Evolutionary conservation across 179 eudicot species (phyloP), one percentile per base, ranked within the genome.

Genomic region (Carnegiea gigantea): DNA sequence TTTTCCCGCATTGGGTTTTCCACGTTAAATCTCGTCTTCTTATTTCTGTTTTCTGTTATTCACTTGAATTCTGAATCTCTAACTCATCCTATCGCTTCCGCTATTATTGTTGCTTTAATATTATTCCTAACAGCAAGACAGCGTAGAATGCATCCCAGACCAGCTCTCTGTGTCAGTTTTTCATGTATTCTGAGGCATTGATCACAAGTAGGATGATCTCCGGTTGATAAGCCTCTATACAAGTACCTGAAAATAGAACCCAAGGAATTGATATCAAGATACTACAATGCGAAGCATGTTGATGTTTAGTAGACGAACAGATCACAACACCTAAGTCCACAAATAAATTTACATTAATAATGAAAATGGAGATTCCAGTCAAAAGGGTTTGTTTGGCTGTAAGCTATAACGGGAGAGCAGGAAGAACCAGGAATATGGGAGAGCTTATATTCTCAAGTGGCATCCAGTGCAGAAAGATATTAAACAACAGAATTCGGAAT

Each of bases 201-300:
- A 44, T 95, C 98, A 77, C 98, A 93, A 40, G 98, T 95, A 24
- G 98, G 98, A 51, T 95, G 97, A 85, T 95, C 98, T 78, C 98
- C 98, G 5, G 98, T 93, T 12, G 98, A 91, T 83, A 95, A 87
- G 67, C 98, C 98, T 88, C 92, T 90, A 73, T 95, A 95, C 78
- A 95, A 84, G 86, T 93, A 95, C 92, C 98, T 95, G 88, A 21
- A 73, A 62, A 80, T 68, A 80, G 43, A 48, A 76, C 68, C 38
- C 2, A 13, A 36, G 5, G 49, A 43, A 51, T 28, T 12, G 7
- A 26, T 14, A 21, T 23, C 44, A 64, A 75, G 73, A 43, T 81
- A 68, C 73, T 7, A 65, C 33, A 36, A 78, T 36, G 24, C 18
- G 65, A 12, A 15, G 80, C 57, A 12, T 77, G 30, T 33, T 38